These are phyloP conservation scores for Thermothielavioides terrestris DNA, from an alignment of 495 filamentous ascomycete genomes.

Conservation along the genomic window DNA sequence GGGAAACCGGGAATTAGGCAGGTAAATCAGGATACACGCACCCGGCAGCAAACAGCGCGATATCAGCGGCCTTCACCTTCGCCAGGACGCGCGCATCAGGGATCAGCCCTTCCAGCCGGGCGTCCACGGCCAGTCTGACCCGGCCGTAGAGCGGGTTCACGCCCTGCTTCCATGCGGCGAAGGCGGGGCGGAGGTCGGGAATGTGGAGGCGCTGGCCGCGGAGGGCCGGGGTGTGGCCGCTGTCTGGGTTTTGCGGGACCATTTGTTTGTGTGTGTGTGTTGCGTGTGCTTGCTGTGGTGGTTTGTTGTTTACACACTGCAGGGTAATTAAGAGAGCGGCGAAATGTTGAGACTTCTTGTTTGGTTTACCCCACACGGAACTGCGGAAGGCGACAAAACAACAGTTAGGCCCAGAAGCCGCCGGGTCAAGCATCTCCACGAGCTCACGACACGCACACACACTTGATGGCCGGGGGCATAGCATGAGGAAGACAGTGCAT, in stretches of 20 bases:
- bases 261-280: background rate
- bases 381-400: too few species aligned
- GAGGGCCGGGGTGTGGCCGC: background rate
- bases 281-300: too few species aligned
- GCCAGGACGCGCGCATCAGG: background rate
- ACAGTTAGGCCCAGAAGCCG: too few species aligned
- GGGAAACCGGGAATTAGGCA: background rate
- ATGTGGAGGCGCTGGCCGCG: slow-evolving; percentile 1
- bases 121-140: slow-evolving; percentile 4
- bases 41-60: slow-evolving; percentile 10
- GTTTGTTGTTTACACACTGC: too few species aligned
- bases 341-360: too few species aligned
- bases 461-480: too few species aligned
- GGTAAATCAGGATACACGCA: background rate
- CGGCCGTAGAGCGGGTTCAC: slow-evolving; percentile 5
- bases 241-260: background rate
- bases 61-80: slow-evolving; percentile 6
- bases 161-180: slow-evolving; percentile 10
- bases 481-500: too few species aligned
- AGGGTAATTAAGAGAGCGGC: too few species aligned
- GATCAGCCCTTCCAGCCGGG: slow-evolving; percentile 2
- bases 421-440: too few species aligned
- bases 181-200: slow-evolving; percentile 9
- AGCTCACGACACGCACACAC: too few species aligned
- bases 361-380: too few species aligned